Evolutionary conservation across 805 yeast species (phyloP).

Genomic region (Jamesozyma jinghongensis): DNA sequence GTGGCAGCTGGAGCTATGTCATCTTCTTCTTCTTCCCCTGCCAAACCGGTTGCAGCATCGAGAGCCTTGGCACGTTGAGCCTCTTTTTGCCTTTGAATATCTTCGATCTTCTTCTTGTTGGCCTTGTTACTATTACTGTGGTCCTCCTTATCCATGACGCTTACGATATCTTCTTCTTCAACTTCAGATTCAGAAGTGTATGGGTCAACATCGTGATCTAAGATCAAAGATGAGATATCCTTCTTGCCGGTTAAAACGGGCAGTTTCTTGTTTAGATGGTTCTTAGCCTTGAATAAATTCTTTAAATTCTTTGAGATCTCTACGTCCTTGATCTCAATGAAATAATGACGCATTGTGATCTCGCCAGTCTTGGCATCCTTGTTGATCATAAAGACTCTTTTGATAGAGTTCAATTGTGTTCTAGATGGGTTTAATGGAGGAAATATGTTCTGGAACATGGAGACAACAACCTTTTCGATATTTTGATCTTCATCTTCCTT

Average conservation of each 20-base stretch:
- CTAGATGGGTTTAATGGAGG: conserved; percentile 87
- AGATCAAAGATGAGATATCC: conserved; percentile 75
- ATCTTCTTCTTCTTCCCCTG: conserved; percentile 13
- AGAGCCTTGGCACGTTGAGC: conserved; percentile 1
- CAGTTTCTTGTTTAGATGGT: conserved; percentile 48
- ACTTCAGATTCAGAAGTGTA: conserved; percentile 88
- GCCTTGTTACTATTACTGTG: conserved; percentile 16
- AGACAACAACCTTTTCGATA: conserved; percentile 74
- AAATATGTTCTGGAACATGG: conserved; percentile 90
- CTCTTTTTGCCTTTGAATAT: conserved; percentile 17
- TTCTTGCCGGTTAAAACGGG: conserved; percentile 60
- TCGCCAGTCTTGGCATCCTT: conserved; percentile 60
- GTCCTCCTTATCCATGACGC: conserved; percentile 33
- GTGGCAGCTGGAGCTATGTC: conserved; percentile 9
- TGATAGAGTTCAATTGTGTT: conserved; percentile 64
- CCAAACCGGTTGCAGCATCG: conserved; percentile 10
- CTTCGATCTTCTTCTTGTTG: conserved; percentile 12
- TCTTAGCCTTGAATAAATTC: conserved; percentile 55
- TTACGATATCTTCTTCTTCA: conserved; percentile 87
- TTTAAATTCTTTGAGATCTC: conserved; percentile 68
- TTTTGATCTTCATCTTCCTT: conserved; percentile 28
- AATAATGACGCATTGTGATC: conserved; percentile 82
- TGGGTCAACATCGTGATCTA: conserved; percentile 70
- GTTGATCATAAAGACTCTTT: conserved; percentile 76
- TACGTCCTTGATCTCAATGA: conserved; percentile 76